Base-by-base conservation (phyloP, 1,284 basidiomycete genomes). In the Trichosporon asahii region DNA sequence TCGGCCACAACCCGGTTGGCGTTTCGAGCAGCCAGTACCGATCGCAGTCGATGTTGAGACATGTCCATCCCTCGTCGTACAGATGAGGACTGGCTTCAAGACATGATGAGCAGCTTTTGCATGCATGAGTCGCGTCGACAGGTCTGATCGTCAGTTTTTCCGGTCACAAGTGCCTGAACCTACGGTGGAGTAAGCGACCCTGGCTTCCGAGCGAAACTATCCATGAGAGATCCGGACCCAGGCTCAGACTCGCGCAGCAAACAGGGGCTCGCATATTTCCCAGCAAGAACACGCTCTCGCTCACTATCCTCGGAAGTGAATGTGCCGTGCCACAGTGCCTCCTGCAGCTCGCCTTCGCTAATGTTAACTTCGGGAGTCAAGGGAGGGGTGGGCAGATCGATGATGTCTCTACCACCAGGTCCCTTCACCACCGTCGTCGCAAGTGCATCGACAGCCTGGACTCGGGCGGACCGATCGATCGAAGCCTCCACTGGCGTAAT, bases 41-140 rank as follows among this genome's bases (percentile, higher is more conserved):
- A 4, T 64, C 5, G 64, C 80, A 82, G 18, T 31, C 27, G 5
- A 73, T 73, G 1, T 65, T 27, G n/a, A 81, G 68, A 63, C 80
- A 82, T 23, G 73, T 76, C 73, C 76, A 76, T 18, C 79, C 79
- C 70, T 78, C 76, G n/a, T 9, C 29, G 57, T 80, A 82, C n/a
- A 80, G 66, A n/a, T 37, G 66, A 0, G 75, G 70, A 27, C 73
- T 76, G 0, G 61, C 11, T 2, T 2, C 18, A 21, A 37, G 2
- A 67, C 78, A 79, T 0, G 64, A 64, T 3, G 63, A n/a, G 55
- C 79, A 80, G 29, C 23, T 37, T 29, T 68, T 31, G 29, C 44
- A 40, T 61, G 57, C 57, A 23, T 23, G 29, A 9, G 8, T 14
- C n/a, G 40, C 27, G 29, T 31, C n/a, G 29, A 31, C 18, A 7